Percentiles rank a stretch among this genome's conserved stretches.
phyloP scores from a whole-genome alignment of 2,329 filamentous ascomycete species.

The Camptophora hylomeconis region DNA sequence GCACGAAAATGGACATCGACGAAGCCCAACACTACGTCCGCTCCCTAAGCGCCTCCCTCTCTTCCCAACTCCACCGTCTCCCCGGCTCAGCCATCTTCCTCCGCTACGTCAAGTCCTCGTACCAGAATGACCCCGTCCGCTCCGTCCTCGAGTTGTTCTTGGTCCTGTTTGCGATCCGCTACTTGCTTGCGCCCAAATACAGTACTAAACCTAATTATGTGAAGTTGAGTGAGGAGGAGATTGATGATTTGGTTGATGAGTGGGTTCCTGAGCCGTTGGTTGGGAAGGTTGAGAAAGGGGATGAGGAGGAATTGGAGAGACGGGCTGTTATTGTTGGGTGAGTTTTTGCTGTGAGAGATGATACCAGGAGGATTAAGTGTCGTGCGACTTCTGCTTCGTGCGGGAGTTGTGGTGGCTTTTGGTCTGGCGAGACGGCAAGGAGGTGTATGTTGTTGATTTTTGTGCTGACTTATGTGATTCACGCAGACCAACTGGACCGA shows the following conservation, averaged over 20 bases:
- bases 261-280: conserved; percentile 94
- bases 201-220: conserved; percentile 87
- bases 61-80: conserved; percentile 68
- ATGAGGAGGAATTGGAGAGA: conserved; percentile 72
- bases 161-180: conserved; percentile 89
- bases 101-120: conserved; percentile 91
- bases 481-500: conserved; percentile 73
- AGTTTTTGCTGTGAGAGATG: conserved; percentile 12
- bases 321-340: conserved; percentile 81
- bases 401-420: neutral
- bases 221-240: conserved; percentile 84
- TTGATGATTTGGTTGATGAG: conserved; percentile 91
- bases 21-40: conserved; percentile 28
- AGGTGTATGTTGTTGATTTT: too few relatives aligned
- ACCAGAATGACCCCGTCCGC: conserved; percentile 91
- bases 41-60: conserved; percentile 40
- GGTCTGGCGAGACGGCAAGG: neutral
- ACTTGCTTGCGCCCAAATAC: conserved; percentile 83
- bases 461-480: conserved; percentile 5
- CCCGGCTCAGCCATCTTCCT: conserved; percentile 89
- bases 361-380: too few relatives aligned
- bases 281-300: conserved; percentile 55
- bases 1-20: too few relatives aligned
- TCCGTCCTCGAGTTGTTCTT: conserved; percentile 87
- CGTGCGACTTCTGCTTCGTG: neutral